Conservation (phyloP, 202 grass and related monocot genomes). For the Digitaria exilis region DNA sequence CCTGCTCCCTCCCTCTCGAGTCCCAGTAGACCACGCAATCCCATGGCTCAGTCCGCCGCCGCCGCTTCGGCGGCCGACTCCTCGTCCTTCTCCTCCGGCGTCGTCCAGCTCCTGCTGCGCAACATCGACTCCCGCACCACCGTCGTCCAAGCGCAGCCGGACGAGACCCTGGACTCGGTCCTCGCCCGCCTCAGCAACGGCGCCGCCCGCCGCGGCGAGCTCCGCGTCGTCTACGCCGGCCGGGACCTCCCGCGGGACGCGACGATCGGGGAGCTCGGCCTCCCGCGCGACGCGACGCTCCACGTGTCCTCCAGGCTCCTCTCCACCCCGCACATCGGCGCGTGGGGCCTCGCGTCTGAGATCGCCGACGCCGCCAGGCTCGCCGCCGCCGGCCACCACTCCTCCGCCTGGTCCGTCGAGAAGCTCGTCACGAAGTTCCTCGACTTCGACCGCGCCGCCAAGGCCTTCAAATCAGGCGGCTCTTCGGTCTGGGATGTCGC, state of each 20-base stretch:
- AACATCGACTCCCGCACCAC: slow-evolving; percentile 14
- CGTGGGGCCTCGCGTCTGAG: background rate
- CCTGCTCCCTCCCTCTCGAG: no score
- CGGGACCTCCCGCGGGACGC: background rate
- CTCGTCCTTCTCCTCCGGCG: background rate
- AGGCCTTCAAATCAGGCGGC: background rate
- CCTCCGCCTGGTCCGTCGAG: background rate
- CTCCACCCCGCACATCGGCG: background rate
- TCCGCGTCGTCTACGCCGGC: background rate
- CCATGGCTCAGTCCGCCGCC: background rate
- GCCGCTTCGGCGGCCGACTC: background rate
- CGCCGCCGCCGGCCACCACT: background rate
- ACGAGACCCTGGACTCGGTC: background rate
- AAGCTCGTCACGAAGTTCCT: background rate
- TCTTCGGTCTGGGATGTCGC: no score
- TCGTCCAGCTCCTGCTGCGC: background rate
- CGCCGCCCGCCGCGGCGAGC: background rate
- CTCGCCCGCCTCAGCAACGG: background rate
- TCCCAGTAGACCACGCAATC: background rate
- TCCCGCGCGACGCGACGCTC: background rate
- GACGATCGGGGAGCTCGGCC: background rate
- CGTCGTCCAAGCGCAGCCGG: background rate
- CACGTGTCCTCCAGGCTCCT: background rate
- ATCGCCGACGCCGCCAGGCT: background rate
- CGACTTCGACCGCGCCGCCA: background rate